Evolutionary conservation across 2,329 filamentous ascomycete genomes (phyloP), one percentile per base, ranked within the genome.

Genomic region (Gremmenia infestans): DNA sequence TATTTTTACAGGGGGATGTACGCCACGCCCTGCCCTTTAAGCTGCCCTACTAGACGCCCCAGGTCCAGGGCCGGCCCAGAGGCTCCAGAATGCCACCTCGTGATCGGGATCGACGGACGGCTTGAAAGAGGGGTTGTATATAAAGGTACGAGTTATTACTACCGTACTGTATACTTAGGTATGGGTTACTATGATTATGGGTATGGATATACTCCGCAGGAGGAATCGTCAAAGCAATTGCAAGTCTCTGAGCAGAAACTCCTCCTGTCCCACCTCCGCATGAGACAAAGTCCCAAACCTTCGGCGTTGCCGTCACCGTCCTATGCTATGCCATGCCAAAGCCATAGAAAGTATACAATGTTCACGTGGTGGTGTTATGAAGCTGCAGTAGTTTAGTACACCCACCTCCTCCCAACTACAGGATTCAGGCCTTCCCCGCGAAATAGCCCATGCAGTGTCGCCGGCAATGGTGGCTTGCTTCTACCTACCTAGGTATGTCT

Each of bases 361-460:
- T 57, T 52, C 55, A 57, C 52, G 43, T 50, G 55, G 47, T 49
- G 28, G 22, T 28, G 35, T 36, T 32, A 25, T 51, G 42, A 54
- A 51, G 48, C 51, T 57, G 55, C 55, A 57, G 55, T 57, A 57
- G 55, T 50, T 48, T n/a, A 14, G 28, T 46, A n/a, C 46, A n/a
- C 28, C 12, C 39, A n/a, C 39, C 17, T 17, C 39, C 39, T 19
- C 39, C 15, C 39, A 42, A 42, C 15, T 19, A n/a, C 39, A 19
- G 15, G 5, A 32, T 32, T 12, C 19, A 32, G 36, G 37, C 52
- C 25, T 50, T 50, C 52, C 52, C 52, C 52, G 53, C 53, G 28
- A 50, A 32, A 11, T 32, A 8, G 53, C 36, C 50, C 48, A 55
- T 50, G 53, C 37, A 42, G 46, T 48, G 32, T 48, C 28, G 25